Evolutionary conservation across 2,329 filamentous ascomycete genomes (phyloP).

Genomic region (Neofusicoccum parvum): DNA sequence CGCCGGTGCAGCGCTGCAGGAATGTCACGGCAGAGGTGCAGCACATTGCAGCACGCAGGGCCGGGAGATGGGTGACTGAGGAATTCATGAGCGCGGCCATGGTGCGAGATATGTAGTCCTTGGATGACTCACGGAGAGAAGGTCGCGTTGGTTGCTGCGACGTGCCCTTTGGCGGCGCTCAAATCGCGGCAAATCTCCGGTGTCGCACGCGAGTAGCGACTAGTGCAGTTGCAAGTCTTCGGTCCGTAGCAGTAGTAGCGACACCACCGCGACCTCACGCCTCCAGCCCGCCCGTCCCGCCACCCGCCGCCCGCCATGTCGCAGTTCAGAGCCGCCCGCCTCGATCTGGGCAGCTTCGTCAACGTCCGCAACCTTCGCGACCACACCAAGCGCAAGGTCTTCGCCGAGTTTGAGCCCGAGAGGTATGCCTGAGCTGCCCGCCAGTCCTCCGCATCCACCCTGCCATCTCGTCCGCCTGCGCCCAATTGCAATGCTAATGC

Average conservation of each 20-base stretch:
- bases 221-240: not conserved
- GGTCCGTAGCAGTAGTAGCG: not conserved
- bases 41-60: not conserved
- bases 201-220: not conserved
- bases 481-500: constrained; percentile 70
- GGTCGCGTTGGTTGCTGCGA: not conserved
- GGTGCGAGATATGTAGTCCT: not conserved
- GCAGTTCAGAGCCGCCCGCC: constrained; percentile 86
- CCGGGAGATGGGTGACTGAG: not conserved
- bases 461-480: constrained; percentile 53
- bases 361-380: constrained; percentile 89
- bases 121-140: constrained; percentile 9
- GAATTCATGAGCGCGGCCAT: not conserved
- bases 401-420: constrained; percentile 82
- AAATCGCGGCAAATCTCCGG: constrained; percentile 7
- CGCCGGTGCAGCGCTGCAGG: not conserved
- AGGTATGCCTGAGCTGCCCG: constrained; percentile 59
- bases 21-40: not conserved
- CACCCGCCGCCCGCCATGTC: constrained; percentile 44
- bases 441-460: not conserved
- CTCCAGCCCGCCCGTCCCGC: not conserved
- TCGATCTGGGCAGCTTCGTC: constrained; percentile 85
- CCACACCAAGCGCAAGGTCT: constrained; percentile 94
- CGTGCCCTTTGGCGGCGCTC: not conserved
- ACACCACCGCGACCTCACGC: not conserved